Percentiles rank a stretch among this genome's conserved stretches.
These are phyloP conservation scores for Beauveria varroae DNA, from an alignment of 2,329 filamentous ascomycete genomes.

Conservation along the genomic window DNA sequence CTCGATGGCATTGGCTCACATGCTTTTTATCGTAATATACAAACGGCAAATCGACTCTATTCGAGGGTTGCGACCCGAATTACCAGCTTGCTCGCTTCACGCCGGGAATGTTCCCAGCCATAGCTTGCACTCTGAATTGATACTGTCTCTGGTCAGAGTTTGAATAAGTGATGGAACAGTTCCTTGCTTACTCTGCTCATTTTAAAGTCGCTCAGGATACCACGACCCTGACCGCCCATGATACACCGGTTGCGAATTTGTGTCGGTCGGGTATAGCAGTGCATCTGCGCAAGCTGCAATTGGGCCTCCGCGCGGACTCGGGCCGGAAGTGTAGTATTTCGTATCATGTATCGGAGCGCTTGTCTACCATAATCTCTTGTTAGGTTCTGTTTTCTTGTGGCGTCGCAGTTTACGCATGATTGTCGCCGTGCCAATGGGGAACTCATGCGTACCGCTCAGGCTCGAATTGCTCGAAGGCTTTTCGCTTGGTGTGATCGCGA, in stretches of 20 bases:
- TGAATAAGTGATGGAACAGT: neutral
- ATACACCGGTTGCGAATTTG: conserved; percentile 94
- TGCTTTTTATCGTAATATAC: conserved; percentile 6
- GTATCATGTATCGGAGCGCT: conserved; percentile 86
- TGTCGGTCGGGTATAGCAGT: conserved; percentile 86
- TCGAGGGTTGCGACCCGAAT: conserved; percentile 13
- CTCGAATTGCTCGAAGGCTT: conserved; percentile 81
- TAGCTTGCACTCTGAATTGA: conserved; percentile 85
- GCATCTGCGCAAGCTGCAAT: conserved; percentile 89
- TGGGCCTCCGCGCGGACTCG: conserved; percentile 85
- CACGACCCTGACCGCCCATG: conserved; percentile 79
- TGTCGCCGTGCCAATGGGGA: too few species aligned
- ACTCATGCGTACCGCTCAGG: conserved; percentile 63
- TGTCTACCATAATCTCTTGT: conserved; percentile 50
- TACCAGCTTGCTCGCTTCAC: conserved; percentile 98
- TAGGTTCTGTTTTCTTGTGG: neutral
- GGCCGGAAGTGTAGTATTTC: conserved; percentile 78
- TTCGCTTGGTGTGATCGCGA: conserved; percentile 94
- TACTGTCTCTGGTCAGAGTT: conserved; percentile 50
- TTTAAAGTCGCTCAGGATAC: conserved; percentile 90
- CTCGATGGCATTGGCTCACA: neutral
- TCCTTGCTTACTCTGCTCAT: conserved; percentile 67
- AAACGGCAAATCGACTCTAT: neutral
- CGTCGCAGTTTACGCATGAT: neutral
- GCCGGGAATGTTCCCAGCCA: conserved; percentile 78